These are phyloP conservation scores for Phytophthora vignae DNA, from an alignment of 352 stramenopile species.

Conservation along the genomic window DNA sequence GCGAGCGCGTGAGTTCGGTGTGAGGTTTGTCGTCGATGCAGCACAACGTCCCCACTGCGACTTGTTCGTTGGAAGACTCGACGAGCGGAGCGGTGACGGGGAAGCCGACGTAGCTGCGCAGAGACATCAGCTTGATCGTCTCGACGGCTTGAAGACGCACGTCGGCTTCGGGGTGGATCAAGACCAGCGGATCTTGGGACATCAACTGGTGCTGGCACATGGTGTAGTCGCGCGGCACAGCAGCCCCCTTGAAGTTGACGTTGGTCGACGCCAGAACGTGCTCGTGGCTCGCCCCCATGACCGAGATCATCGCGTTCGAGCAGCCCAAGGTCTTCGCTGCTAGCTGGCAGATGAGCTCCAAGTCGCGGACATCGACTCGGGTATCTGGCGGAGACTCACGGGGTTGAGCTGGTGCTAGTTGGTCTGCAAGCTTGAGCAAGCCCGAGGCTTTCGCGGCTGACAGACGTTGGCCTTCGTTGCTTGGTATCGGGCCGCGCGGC, in stretches of 20 bases:
- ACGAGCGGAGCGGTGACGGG: conserved; percentile 38
- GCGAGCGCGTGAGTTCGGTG: conserved; percentile 51
- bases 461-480: conserved; percentile 32
- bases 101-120: conserved; percentile 71
- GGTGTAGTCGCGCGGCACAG: conserved; percentile 52
- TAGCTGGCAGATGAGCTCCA: conserved; percentile 62
- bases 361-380: conserved; percentile 41
- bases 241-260: conserved; percentile 20
- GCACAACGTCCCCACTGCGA: conserved; percentile 62
- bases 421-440: conserved; percentile 15
- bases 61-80: conserved; percentile 4
- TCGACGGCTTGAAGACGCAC: conserved; percentile 50
- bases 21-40: conserved; percentile 52
- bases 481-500: conserved; percentile 24
- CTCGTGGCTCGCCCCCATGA: conserved; percentile 51
- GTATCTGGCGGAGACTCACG: conserved; percentile 18
- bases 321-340: conserved; percentile 46
- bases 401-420: conserved; percentile 7
- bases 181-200: conserved; percentile 50
- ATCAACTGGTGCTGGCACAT: conserved; percentile 71
- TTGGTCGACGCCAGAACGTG: conserved; percentile 55
- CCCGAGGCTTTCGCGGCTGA: conserved; percentile 16
- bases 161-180: conserved; percentile 66
- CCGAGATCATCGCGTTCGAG: conserved; percentile 52
- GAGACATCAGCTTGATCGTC: conserved; percentile 37